phyloP scores from a whole-genome alignment of 2,329 filamentous ascomycete genomes.

The Phoma sp. region DNA sequence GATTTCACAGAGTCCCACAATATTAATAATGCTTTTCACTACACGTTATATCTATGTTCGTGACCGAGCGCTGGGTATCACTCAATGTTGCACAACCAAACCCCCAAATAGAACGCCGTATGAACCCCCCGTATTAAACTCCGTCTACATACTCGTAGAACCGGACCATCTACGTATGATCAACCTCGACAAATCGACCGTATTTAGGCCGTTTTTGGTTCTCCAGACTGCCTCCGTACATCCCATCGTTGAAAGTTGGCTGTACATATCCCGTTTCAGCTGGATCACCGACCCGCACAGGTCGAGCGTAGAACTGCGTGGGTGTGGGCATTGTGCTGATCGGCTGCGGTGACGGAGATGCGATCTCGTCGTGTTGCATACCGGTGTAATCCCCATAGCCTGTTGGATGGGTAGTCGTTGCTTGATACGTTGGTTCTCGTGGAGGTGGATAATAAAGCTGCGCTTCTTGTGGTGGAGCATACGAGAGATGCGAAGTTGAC shows the following conservation, averaged over 20 bases:
- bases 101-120: no score
- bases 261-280: neutral
- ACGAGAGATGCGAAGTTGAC: conserved; percentile 20
- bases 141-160: neutral
- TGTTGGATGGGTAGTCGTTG: conserved; percentile 20
- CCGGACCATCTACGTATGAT: conserved; percentile 5
- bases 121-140: neutral
- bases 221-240: neutral
- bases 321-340: conserved; percentile 31
- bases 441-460: conserved; percentile 42
- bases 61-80: conserved; percentile 13
- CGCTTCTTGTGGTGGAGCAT: conserved; percentile 21
- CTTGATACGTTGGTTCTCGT: conserved; percentile 22
- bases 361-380: conserved; percentile 27
- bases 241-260: neutral
- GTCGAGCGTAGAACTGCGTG: conserved; percentile 45
- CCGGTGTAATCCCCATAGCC: conserved; percentile 25
- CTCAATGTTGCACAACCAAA: neutral
- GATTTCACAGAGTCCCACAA: conserved; percentile 17
- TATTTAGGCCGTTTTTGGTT: conserved; percentile 9
- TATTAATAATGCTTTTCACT: conserved; percentile 15
- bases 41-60: neutral
- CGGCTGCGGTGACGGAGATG: conserved; percentile 10
- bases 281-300: conserved; percentile 14
- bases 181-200: conserved; percentile 15